Conservation (phyloP, 192 early-diverging fungal species). For the Anaeromyces robustus region DNA sequence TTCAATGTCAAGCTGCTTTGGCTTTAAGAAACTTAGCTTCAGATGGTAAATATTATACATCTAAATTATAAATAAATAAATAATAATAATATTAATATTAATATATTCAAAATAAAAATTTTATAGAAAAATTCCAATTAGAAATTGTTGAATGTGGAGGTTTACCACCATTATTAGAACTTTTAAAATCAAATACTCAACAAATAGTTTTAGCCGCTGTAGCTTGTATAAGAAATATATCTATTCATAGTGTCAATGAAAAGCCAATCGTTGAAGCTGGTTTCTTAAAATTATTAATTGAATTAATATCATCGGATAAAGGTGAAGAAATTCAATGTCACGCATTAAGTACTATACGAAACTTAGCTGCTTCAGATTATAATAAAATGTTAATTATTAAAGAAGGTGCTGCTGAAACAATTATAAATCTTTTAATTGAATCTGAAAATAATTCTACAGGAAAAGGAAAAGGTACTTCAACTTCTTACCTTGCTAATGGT, state of each 20-base stretch:
- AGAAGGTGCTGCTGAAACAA: conserved; percentile 58
- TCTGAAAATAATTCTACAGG: neutral
- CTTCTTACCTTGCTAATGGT: neutral
- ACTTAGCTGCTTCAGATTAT: conserved; percentile 59
- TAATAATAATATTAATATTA: neutral
- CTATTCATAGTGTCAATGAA: conserved; percentile 74
- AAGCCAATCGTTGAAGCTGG: conserved; percentile 66
- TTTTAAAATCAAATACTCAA: conserved; percentile 56
- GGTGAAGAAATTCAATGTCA: conserved; percentile 24
- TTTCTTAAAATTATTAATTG: conserved; percentile 51
- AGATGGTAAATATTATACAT: conserved; percentile 26
- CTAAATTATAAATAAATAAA: neutral
- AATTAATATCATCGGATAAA: conserved; percentile 32
- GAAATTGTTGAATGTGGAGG: conserved; percentile 65
- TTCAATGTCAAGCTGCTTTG: conserved; percentile 76
- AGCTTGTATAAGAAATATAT: conserved; percentile 78
- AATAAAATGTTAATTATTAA: conserved; percentile 61
- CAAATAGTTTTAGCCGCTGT: conserved; percentile 67
- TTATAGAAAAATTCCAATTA: conserved; percentile 63
- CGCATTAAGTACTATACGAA: conserved; percentile 68
- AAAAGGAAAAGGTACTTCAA: neutral
- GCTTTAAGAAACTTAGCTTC: conserved; percentile 76
- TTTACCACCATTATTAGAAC: conserved; percentile 51
- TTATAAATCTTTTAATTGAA: conserved; percentile 29
- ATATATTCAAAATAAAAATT: conserved; percentile 2